Percentiles rank a stretch among this genome's conserved stretches.
These are phyloP conservation scores for Botrytis hyacinthi DNA, from an alignment of 2,329 filamentous ascomycete species.

Conservation along the genomic window DNA sequence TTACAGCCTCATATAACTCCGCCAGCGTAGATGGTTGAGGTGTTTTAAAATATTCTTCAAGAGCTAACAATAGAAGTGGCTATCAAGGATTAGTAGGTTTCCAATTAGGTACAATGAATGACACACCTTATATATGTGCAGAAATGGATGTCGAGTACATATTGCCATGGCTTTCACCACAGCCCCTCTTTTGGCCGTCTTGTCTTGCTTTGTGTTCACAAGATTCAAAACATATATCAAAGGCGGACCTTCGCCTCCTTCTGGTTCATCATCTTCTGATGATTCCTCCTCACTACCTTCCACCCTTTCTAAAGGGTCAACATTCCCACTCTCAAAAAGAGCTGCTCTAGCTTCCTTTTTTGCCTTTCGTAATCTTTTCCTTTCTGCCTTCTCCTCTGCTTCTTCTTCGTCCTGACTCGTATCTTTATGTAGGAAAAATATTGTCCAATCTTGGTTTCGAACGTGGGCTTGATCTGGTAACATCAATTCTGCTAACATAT, in stretches of 20 bases:
- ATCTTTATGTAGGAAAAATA: constrained; percentile 98
- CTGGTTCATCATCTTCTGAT: constrained; percentile 59
- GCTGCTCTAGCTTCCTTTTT: constrained; percentile 52
- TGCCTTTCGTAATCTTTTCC: constrained; percentile 51
- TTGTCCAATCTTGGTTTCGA: constrained; percentile 96
- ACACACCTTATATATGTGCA: constrained; percentile 93
- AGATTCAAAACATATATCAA: constrained; percentile 96
- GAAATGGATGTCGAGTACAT: constrained; percentile 92
- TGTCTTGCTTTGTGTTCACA: constrained; percentile 97
- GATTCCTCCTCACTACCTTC: constrained; percentile 53
- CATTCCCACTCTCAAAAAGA: constrained; percentile 45
- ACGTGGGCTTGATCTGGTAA: constrained; percentile 94
- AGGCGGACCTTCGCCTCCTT: constrained; percentile 78
- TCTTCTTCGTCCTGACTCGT: constrained; percentile 80
- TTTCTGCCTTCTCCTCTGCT: constrained; percentile 60
- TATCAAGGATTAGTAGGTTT: constrained; percentile 41
- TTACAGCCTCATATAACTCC: constrained; percentile 87
- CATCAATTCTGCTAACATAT: constrained; percentile 98
- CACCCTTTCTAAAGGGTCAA: constrained; percentile 44
- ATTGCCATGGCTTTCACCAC: constrained; percentile 99
- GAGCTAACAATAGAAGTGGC: constrained; percentile 83
- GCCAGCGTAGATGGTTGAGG: constrained; percentile 85
- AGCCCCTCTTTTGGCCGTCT: constrained; percentile 85
- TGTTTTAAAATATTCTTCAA: constrained; percentile 96
- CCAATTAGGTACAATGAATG: constrained; percentile 31